Evolutionary conservation across 352 stramenopile species (phyloP), one percentile per base, ranked within the genome.

Genomic region (Phytophthora pseudosyringae): DNA sequence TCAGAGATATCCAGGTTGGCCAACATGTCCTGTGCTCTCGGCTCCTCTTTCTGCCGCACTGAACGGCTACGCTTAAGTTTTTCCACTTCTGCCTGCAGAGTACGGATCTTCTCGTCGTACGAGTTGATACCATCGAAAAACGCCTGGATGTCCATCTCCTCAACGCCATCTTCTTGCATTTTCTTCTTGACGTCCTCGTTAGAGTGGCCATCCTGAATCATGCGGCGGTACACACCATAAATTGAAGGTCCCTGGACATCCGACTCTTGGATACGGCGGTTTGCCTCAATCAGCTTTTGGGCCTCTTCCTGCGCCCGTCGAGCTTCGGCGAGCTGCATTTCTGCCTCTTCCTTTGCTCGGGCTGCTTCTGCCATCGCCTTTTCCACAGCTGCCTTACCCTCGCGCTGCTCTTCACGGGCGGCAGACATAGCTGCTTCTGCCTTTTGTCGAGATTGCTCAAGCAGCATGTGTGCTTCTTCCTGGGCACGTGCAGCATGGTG

Each of bases 101-200:
- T 66, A 12, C 83, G 80, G 54, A 95, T 95, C 69, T 93, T 93
- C 31, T 91, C 76, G 38, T 93, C 85, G 51, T 92, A 93, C 49
- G 83, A 82, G 59, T 92, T 90, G 33, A 95, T 91, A 29, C 86
- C 87, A 39, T 92, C 85, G 44, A 95, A 94, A 67, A 95, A 95
- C 4, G 80, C 87, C 45, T 69, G 64, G 45, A 95, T 94, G 38
- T 70, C 86, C 4, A 56, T 65, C 9, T 93, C 85, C 57, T 94
- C 87, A 38, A 95, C 56, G 16, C 87, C 87, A 56, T 91, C 83
- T 56, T 88, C 79, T 35, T 78, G 69, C 87, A 95, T 95, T 64
- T 88, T 84, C 44, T 78, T 75, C 43, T 79, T 83, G n/a, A 94
- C 77, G 2, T 88, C 75, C 0, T 94, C 85, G 33, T 88, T 83